phyloP scores from a whole-genome alignment of 1,284 basidiomycete genomes.

The Vanrija humicola region DNA sequence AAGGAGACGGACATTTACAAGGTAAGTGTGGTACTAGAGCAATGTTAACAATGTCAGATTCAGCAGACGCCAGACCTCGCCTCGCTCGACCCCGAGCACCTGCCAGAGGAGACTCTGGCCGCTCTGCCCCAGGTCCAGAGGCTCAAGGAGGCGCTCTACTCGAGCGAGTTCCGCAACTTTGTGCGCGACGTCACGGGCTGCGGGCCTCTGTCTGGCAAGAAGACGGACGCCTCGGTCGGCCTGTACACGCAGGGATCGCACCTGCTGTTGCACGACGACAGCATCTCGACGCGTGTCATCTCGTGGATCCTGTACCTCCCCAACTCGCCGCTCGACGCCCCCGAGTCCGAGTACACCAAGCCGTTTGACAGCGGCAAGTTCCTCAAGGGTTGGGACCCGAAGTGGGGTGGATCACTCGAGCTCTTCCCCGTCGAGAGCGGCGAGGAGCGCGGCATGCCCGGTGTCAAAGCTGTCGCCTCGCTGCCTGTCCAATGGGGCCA shows the following conservation, averaged over 20 bases:
- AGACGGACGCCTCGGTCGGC: conserved; percentile 95
- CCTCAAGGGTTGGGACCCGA: conserved; percentile 60
- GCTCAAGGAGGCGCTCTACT: conserved; percentile 91
- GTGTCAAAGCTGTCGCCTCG: conserved; percentile 36
- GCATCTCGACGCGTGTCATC: conserved; percentile 89
- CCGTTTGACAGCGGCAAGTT: conserved; percentile 40
- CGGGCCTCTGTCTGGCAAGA: conserved; percentile 80
- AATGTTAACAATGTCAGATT: conserved; percentile 56
- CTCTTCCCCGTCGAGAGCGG: conserved; percentile 67
- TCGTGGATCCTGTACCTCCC: conserved; percentile 98
- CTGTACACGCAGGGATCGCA: conserved; percentile 86
- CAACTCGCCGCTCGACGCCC: conserved; percentile 63
- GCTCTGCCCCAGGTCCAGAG: conserved; percentile 72
- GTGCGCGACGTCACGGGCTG: conserved; percentile 87
- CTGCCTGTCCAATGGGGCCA: conserved; percentile 77
- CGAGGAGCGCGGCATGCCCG: conserved; percentile 45
- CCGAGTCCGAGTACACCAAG: conserved; percentile 24
- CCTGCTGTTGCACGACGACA: conserved; percentile 95
- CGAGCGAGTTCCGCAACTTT: conserved; percentile 74
- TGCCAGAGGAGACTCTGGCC: conserved; percentile 55
- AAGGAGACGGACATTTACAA: conserved; percentile 99
- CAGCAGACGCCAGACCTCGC: conserved; percentile 97
- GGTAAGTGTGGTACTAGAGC: conserved; percentile 52
- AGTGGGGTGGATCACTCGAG: conserved; percentile 92
- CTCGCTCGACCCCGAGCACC: conserved; percentile 72